Evolutionary conservation across 495 filamentous ascomycete species (phyloP).

Genomic region (Neurospora tetrasperma): DNA sequence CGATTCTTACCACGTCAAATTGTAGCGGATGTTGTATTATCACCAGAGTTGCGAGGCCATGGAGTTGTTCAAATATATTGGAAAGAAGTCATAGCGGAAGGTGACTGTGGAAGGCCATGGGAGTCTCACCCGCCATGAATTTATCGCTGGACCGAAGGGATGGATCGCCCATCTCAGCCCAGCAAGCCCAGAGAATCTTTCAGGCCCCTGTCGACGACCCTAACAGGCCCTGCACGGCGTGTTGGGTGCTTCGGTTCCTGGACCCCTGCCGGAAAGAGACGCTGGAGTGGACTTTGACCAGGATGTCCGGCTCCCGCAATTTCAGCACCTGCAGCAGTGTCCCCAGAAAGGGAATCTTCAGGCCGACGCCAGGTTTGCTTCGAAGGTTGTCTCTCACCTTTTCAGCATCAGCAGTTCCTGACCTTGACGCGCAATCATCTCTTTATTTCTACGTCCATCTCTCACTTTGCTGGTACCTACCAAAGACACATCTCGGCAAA

Average conservation of each 20-base stretch:
- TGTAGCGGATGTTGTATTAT: background rate
- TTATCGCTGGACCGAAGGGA: background rate
- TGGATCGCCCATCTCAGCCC: slow-evolving; percentile 7
- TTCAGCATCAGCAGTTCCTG: slow-evolving; percentile 13
- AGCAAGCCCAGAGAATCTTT: background rate
- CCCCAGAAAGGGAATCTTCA: slow-evolving; percentile 7
- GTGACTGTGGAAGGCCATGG: background rate
- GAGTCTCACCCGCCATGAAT: background rate
- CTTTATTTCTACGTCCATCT: slow-evolving; percentile 5
- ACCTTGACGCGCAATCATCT: slow-evolving; percentile 15
- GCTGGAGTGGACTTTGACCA: slow-evolving; percentile 2
- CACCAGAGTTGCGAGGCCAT: background rate
- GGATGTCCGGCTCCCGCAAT: slow-evolving; percentile 7
- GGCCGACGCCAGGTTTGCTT: background rate
- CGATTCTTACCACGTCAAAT: background rate
- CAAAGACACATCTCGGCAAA: background rate
- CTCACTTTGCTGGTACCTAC: background rate
- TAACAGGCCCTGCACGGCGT: background rate
- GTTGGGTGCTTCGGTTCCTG: background rate
- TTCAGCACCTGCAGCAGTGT: slow-evolving; percentile 1
- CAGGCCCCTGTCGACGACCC: slow-evolving; percentile 2
- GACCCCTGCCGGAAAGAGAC: background rate
- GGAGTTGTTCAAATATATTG: background rate
- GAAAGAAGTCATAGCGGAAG: background rate
- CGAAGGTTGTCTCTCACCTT: background rate